Conservation (phyloP, 805 yeast genomes). For the Saccharomyces jurei region DNA sequence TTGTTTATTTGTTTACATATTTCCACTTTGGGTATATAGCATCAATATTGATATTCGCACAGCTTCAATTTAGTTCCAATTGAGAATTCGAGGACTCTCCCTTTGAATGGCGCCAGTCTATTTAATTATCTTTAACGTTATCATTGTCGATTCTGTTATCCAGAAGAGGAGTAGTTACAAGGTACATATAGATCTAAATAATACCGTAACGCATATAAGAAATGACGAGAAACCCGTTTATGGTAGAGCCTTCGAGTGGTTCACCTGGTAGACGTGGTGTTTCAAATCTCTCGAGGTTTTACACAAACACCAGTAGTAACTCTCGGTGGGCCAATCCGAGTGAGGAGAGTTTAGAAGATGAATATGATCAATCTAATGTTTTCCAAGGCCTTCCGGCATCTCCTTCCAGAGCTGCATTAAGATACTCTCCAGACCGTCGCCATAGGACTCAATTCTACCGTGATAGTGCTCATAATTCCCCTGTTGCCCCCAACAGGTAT, state of each 20-base stretch:
- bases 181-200: background rate
- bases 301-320: conserved; percentile 19
- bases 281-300: conserved; percentile 21
- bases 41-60: background rate
- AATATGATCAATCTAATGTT: conserved; percentile 20
- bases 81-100: background rate
- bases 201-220: background rate
- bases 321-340: conserved; percentile 1
- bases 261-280: conserved; percentile 21
- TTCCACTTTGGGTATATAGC: conserved; percentile 9
- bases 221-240: conserved; percentile 31
- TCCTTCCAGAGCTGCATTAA: conserved; percentile 34
- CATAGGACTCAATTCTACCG: conserved; percentile 26
- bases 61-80: background rate
- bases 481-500: conserved; percentile 49
- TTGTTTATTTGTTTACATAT: conserved; percentile 6
- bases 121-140: conserved; percentile 1
- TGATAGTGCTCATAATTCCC: conserved; percentile 26
- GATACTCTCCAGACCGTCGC: conserved; percentile 35
- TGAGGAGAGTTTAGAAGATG: conserved; percentile 12
- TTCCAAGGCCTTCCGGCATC: conserved; percentile 33
- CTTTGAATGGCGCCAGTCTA: conserved; percentile 2
- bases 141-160: background rate
- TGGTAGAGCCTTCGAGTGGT: conserved; percentile 25
- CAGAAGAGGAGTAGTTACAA: background rate